Evolutionary conservation across 2,329 filamentous ascomycete species (phyloP).

Genomic region (Aspergillus japonicus): DNA sequence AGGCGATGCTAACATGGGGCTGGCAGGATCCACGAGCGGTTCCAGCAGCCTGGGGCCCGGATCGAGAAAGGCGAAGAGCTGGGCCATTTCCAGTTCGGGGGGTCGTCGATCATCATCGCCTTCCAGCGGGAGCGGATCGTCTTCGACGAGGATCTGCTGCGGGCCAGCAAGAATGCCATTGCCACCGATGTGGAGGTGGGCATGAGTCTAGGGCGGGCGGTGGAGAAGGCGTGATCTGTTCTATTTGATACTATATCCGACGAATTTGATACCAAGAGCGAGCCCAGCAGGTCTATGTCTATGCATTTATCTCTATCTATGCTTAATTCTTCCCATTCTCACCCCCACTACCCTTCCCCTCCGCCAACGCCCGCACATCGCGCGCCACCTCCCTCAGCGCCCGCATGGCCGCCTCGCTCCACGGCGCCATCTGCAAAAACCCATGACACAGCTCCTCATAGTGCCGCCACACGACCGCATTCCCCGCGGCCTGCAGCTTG

Average conservation of each 20-base stretch:
- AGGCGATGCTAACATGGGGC: neutral
- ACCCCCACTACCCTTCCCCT: neutral
- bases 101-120: constrained; percentile 43
- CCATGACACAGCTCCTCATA: constrained; percentile 29
- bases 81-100: constrained; percentile 44
- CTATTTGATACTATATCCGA: too few species aligned
- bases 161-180: constrained; percentile 32
- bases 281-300: neutral
- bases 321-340: neutral
- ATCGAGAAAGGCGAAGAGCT: constrained; percentile 44
- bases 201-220: constrained; percentile 35
- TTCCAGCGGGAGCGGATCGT: constrained; percentile 39
- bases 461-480: constrained; percentile 27
- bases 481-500: constrained; percentile 30
- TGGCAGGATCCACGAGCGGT: constrained; percentile 37
- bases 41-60: constrained; percentile 27
- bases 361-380: neutral
- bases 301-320: neutral
- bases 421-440: constrained; percentile 33
- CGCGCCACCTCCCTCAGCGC: constrained; percentile 8
- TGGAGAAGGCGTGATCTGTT: neutral
- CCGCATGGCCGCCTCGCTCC: constrained; percentile 26
- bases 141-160: constrained; percentile 41
- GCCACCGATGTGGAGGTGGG: constrained; percentile 42
- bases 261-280: neutral